A percentile compares a stretch with the other conserved stretches of the same genome.
Conservation (phyloP, 805 yeast species). For the Candida insectalens region DNA sequence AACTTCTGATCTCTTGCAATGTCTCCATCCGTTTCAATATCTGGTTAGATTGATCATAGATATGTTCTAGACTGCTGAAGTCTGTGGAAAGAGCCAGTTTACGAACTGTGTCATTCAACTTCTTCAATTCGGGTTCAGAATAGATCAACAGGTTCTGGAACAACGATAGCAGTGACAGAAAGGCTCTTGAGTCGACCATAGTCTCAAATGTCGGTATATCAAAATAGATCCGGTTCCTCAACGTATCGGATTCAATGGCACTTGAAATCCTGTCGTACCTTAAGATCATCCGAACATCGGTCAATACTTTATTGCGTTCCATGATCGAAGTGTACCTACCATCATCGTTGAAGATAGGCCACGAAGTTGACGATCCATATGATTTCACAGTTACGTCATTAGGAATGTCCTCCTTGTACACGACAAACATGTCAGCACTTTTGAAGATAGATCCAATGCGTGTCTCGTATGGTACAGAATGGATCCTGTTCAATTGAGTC, state of each 20-base stretch:
- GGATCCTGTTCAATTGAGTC: slow-evolving; percentile 7
- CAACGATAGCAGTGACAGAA: slow-evolving; percentile 54
- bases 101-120: slow-evolving; percentile 48
- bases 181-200: slow-evolving; percentile 66
- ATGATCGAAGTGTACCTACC: slow-evolving; percentile 39
- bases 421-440: slow-evolving; percentile 64
- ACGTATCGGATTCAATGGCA: slow-evolving; percentile 20
- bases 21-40: slow-evolving; percentile 5
- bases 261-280: slow-evolving; percentile 47
- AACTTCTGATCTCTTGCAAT: slow-evolving; percentile 9
- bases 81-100: slow-evolving; percentile 64
- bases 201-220: slow-evolving; percentile 65
- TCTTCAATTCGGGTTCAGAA: slow-evolving; percentile 58
- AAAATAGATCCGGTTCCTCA: slow-evolving; percentile 41
- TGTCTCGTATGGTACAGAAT: slow-evolving; percentile 38
- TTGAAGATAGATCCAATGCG: slow-evolving; percentile 61
- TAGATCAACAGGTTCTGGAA: slow-evolving; percentile 49
- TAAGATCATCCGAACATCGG: slow-evolving; percentile 52
- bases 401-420: slow-evolving; percentile 39
- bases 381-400: slow-evolving; percentile 21
- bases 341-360: slow-evolving; percentile 91
- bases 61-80: slow-evolving; percentile 41
- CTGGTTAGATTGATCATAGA: slow-evolving; percentile 6
- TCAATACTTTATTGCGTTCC: slow-evolving; percentile 46
- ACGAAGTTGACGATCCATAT: slow-evolving; percentile 54